Percentiles rank a stretch among this genome's conserved stretches.
These are phyloP conservation scores for Aristolochia contorta DNA, from an alignment of 164 flowering plant species.

Conservation along the genomic window DNA sequence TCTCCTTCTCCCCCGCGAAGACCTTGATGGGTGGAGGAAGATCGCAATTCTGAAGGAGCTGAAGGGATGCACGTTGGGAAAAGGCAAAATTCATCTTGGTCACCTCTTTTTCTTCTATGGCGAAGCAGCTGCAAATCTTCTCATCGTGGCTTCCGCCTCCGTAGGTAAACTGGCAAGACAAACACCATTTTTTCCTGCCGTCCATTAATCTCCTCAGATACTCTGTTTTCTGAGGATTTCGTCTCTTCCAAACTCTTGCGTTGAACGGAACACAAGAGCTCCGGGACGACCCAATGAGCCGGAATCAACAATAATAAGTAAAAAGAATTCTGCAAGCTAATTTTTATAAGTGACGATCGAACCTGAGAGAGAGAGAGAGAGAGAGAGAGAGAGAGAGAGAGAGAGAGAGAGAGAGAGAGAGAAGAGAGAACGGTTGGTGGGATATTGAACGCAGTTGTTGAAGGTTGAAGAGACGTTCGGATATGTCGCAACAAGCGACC, in stretches of 20 bases:
- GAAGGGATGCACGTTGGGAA: constrained; percentile 1
- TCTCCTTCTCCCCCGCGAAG: constrained; percentile 5
- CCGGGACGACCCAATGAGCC: no score
- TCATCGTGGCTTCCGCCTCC: not conserved
- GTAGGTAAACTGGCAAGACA: not conserved
- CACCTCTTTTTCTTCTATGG: constrained; percentile 3
- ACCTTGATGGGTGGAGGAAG: constrained; percentile 12
- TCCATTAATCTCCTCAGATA: not conserved
- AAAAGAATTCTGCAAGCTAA: not conserved
- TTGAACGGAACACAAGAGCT: no score
- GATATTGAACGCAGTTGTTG: not conserved
- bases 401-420: no score
- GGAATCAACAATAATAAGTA: no score
- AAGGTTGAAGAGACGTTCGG: not conserved
- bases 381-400: no score
- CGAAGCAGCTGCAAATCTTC: not conserved
- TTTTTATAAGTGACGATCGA: no score
- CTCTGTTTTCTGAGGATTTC: no score
- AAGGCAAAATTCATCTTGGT: constrained; percentile 3
- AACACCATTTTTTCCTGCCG: not conserved
- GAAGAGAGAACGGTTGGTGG: not conserved
- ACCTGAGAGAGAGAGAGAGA: no score
- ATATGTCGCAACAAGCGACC: not conserved
- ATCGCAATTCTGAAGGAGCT: constrained; percentile 12
- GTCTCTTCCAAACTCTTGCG: no score